These are phyloP conservation scores for Botrytis tulipae DNA, from an alignment of 2,329 filamentous ascomycete species.

Conservation along the genomic window DNA sequence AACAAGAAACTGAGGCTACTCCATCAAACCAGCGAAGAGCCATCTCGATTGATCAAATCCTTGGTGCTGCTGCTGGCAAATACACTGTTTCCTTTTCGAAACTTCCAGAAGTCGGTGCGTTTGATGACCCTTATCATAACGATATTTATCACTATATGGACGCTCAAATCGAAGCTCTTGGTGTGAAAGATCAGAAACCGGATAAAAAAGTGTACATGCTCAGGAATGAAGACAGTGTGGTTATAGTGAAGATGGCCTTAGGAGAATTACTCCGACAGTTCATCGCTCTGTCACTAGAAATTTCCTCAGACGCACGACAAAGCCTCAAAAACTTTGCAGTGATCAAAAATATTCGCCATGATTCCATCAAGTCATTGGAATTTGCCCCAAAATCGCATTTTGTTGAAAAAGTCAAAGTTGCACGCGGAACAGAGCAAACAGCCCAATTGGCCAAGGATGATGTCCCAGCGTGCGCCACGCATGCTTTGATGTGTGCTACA, in stretches of 20 bases:
- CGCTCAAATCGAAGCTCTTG: fast-evolving
- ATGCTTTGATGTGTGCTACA: too few species aligned
- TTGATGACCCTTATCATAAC: fast-evolving
- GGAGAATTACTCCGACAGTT: not conserved
- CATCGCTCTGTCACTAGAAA: not conserved
- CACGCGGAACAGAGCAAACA: not conserved
- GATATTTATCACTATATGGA: fast-evolving
- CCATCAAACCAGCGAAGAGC: not conserved
- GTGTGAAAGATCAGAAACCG: not conserved
- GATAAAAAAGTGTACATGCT: not conserved
- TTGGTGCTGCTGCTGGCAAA: not conserved
- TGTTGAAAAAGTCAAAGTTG: not conserved
- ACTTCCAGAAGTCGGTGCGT: not conserved
- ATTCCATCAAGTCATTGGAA: too few species aligned
- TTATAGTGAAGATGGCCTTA: not conserved
- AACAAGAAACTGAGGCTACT: not conserved
- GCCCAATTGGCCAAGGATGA: not conserved
- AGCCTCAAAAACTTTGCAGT: not conserved
- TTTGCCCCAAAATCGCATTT: not conserved
- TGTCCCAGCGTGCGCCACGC: not conserved
- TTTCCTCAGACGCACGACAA: not conserved
- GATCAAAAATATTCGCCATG: too few species aligned
- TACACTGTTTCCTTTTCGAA: not conserved
- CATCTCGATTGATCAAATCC: not conserved
- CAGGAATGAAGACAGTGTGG: not conserved